Base-by-base conservation (phyloP, 2,329 filamentous ascomycete genomes). In the Plectosphaerella cucumerina region DNA sequence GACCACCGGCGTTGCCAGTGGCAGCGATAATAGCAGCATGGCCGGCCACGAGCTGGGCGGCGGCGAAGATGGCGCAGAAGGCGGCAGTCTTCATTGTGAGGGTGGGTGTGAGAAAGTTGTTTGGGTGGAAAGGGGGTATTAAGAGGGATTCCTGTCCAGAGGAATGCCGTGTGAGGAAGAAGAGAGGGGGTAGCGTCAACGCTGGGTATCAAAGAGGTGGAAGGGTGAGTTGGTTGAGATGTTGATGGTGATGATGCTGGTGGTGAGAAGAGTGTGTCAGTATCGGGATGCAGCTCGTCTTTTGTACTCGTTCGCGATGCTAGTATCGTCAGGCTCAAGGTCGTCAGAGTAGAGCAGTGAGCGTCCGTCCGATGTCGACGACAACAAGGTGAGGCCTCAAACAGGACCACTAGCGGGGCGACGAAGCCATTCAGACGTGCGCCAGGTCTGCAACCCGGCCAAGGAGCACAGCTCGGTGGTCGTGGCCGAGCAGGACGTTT, bases 11-110 rank as follows among this genome's bases (percentile, higher is more conserved):
- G 58, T 85, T 71, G 53, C 82, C 82, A 34, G 71, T 71, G 21
- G 83, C 82, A 43, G 66, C 66, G 59, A 77, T 75, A 66, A 87
- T 84, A 58, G 77, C 81, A 54, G 74, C 74, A 71, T 87, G 84
- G 60, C 77, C 81, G 57, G 80, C 72, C 56, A 79, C 82, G 48
- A 86, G 74, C 56, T 76, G 69, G 60, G 74, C 74, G 55, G 74
- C 68, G 58, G 78, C 71, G 60, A 84, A 64, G 67, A 81, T 68
- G 60, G 74, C 68, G 61, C 80, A 65, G 56, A 68, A 54, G 53
- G 71, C 35, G 56, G 66, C 44, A 50, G 56, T 55, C 55, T 65
- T 69, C 62, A 68, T 70, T 37, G 53, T 65, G 58, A 47, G 21
- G n/a, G 17, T 44, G 41, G 31, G 14, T 15, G 31, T 44, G n/a